These are phyloP conservation scores for Sporisorium graminicola DNA, from an alignment of 1,284 basidiomycete genomes.

Conservation along the genomic window DNA sequence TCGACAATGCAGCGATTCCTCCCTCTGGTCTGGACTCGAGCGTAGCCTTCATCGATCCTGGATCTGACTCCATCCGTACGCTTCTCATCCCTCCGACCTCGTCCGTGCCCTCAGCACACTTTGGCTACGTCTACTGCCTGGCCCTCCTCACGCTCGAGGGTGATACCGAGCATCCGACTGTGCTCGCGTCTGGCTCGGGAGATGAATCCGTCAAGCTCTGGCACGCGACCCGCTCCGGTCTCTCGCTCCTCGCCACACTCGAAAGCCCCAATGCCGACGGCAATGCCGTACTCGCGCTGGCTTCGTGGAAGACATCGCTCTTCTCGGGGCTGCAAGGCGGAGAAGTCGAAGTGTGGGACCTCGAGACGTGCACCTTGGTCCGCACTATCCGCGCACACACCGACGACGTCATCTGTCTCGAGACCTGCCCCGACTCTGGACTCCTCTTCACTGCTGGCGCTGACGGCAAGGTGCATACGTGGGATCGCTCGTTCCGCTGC, in stretches of 20 bases:
- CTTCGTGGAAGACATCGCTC: conserved; percentile 80
- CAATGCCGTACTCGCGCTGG: conserved; percentile 80
- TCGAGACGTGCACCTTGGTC: conserved; percentile 87
- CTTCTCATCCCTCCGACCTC: conserved; percentile 42
- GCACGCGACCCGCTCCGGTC: conserved; percentile 73
- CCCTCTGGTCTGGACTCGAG: neutral
- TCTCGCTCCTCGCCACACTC: conserved; percentile 76
- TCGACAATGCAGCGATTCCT: conserved; percentile 22
- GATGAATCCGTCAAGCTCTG: conserved; percentile 93
- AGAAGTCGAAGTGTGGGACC: conserved; percentile 87
- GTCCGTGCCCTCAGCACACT: conserved; percentile 81
- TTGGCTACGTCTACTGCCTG: conserved; percentile 93
- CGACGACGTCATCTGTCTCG: conserved; percentile 69
- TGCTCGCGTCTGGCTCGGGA: conserved; percentile 73
- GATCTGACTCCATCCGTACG: conserved; percentile 18
- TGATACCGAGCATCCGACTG: conserved; percentile 29
- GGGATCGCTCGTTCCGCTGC: conserved; percentile 54
- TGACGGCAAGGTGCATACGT: conserved; percentile 56
- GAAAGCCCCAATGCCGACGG: conserved; percentile 55
- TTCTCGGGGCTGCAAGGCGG: conserved; percentile 95
- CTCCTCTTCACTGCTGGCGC: conserved; percentile 58
- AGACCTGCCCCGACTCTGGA: conserved; percentile 64
- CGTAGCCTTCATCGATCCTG: neutral
- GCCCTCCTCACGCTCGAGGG: conserved; percentile 73
- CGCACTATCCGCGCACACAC: conserved; percentile 87